A percentile compares a stretch with the other conserved stretches of the same genome.
These are phyloP conservation scores for Elsinoe fawcettii DNA, from an alignment of 2,329 filamentous ascomycete species.

Conservation along the genomic window DNA sequence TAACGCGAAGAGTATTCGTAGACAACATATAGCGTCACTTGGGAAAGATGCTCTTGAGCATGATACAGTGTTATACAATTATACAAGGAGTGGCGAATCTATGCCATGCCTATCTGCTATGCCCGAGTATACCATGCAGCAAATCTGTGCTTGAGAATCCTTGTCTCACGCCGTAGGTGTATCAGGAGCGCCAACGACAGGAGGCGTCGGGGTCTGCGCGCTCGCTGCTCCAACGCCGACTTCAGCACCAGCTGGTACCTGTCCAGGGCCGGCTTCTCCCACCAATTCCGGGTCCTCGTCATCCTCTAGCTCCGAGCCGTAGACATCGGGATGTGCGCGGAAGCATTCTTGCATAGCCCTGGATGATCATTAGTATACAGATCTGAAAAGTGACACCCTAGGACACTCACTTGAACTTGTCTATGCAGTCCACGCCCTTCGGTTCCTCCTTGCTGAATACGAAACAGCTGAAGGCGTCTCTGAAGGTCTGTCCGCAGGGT, in stretches of 20 bases:
- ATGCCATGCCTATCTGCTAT: neutral
- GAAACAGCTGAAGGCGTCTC: conserved; percentile 93
- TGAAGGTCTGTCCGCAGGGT: conserved; percentile 93
- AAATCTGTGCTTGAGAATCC: neutral
- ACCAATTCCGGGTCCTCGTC: conserved; percentile 53
- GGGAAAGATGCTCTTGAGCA: neutral
- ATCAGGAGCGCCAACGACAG: neutral
- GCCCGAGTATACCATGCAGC: neutral
- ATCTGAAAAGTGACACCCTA: neutral
- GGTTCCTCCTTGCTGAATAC: conserved; percentile 91
- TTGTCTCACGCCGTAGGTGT: neutral
- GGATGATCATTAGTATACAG: conserved; percentile 18
- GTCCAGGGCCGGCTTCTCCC: conserved; percentile 24
- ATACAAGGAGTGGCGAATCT: conserved; percentile 2
- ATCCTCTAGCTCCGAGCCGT: conserved; percentile 78
- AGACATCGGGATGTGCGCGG: conserved; percentile 82
- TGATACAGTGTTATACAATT: neutral
- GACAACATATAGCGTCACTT: neutral
- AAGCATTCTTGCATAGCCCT: conserved; percentile 98
- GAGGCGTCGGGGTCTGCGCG: neutral
- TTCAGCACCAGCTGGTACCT: conserved; percentile 16
- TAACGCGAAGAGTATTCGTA: neutral
- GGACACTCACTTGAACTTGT: conserved; percentile 83
- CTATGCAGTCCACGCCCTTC: conserved; percentile 96
- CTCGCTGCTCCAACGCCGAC: conserved; percentile 1